phyloP scores from a whole-genome alignment of 2,329 filamentous ascomycete genomes.

The Cladobotryum mycophilum region DNA sequence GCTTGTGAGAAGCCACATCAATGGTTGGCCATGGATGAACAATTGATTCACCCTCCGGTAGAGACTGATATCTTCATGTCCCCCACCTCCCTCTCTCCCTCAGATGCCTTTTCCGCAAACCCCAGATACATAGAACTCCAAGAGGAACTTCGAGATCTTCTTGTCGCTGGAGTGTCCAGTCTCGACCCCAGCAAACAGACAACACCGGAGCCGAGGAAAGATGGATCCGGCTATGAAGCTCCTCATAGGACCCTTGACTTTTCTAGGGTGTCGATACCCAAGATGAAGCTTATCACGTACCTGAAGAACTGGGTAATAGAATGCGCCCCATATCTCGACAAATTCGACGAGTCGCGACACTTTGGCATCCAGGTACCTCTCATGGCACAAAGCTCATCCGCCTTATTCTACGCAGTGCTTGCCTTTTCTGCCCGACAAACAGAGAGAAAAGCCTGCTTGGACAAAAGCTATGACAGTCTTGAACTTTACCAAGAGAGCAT shows the following conservation, averaged over 20 bases:
- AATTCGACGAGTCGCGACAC: constrained; percentile 46
- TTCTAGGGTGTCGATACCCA: constrained; percentile 21
- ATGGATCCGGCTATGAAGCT: constrained; percentile 3
- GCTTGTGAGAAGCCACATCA: not conserved
- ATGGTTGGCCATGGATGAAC: constrained; percentile 11
- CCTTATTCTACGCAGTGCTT: constrained; percentile 44
- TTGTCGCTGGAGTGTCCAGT: constrained; percentile 29
- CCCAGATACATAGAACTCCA: constrained; percentile 39
- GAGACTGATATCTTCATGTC: constrained; percentile 12
- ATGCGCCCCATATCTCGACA: constrained; percentile 45
- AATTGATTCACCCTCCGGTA: not conserved
- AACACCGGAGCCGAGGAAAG: constrained; percentile 17
- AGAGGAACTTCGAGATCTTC: constrained; percentile 36
- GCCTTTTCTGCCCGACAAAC: constrained; percentile 48
- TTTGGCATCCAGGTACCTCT: constrained; percentile 47
- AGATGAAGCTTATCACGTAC: constrained; percentile 24
- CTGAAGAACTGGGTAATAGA: constrained; percentile 46
- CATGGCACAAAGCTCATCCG: constrained; percentile 38
- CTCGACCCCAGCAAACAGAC: constrained; percentile 23
- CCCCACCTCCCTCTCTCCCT: constrained; percentile 17
- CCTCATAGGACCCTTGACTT: constrained; percentile 19
- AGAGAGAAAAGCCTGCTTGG: constrained; percentile 42
- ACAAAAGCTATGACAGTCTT: constrained; percentile 42
- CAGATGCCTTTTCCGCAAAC: constrained; percentile 29
- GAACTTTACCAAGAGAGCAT: constrained; percentile 49